These are phyloP conservation scores for Trichosporon inkin DNA, from an alignment of 1,284 basidiomycete genomes.

Conservation along the genomic window DNA sequence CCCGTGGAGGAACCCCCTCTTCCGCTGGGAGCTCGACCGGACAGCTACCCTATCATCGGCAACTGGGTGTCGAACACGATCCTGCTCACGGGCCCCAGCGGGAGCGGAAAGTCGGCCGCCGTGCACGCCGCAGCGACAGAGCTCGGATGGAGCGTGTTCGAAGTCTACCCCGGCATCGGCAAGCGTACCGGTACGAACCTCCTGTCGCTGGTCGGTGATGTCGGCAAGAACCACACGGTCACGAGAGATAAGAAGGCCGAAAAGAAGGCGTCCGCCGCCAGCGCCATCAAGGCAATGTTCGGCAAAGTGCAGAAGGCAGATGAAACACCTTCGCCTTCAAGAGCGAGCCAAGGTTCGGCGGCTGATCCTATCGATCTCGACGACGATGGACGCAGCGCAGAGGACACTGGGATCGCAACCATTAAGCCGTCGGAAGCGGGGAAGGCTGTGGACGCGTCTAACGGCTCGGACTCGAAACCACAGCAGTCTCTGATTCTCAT, in stretches of 20 bases:
- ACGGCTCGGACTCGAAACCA: neutral
- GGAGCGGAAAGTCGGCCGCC: slow-evolving; percentile 86
- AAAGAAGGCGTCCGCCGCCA: slow-evolving; percentile 9
- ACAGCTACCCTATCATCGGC: slow-evolving; percentile 32
- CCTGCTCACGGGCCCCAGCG: slow-evolving; percentile 74
- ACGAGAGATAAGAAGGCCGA: slow-evolving; percentile 14
- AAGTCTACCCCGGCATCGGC: slow-evolving; percentile 93
- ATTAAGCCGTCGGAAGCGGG: neutral
- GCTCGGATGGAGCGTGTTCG: slow-evolving; percentile 92
- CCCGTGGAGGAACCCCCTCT: slow-evolving; percentile 26
- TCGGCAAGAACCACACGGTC: slow-evolving; percentile 86
- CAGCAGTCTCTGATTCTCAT: slow-evolving; percentile 82
- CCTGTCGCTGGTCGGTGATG: slow-evolving; percentile 79
- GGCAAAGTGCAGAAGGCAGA: neutral
- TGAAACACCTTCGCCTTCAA: neutral
- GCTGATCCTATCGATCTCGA: slow-evolving; percentile 34
- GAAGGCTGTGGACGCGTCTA: too few relatives aligned
- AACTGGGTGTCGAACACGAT: slow-evolving; percentile 70
- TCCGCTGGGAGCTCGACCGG: slow-evolving; percentile 23
- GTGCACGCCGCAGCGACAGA: slow-evolving; percentile 90
- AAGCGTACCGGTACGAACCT: slow-evolving; percentile 75
- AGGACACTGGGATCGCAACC: neutral
- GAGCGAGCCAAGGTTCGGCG: slow-evolving; percentile 27
- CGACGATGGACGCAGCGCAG: slow-evolving; percentile 6
- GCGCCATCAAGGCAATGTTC: slow-evolving; percentile 14